A percentile compares a stretch with the other conserved stretches of the same genome.
Conservation (phyloP, 208 protist species). For the Trypanosoma theileri region DNA sequence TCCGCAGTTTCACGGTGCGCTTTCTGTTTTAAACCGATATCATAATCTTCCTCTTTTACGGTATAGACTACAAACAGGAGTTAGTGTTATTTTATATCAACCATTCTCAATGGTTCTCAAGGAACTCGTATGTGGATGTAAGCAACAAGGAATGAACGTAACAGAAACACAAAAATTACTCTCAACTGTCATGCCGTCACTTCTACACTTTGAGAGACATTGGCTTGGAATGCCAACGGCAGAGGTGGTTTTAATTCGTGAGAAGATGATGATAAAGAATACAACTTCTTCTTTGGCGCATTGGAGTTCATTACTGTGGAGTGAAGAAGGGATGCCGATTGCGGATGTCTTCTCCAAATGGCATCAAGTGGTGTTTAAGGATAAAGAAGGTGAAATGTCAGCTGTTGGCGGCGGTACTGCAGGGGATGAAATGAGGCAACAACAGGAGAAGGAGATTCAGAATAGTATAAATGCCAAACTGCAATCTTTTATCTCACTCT, state of each 20-base stretch:
- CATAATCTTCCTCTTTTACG: slow-evolving; percentile 61
- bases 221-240: slow-evolving; percentile 59
- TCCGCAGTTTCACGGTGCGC: slow-evolving; percentile 45
- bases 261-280: background rate
- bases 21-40: slow-evolving; percentile 59
- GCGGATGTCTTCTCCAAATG: slow-evolving; percentile 6
- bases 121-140: slow-evolving; percentile 5
- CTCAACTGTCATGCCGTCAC: slow-evolving; percentile 3
- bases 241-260: slow-evolving; percentile 15
- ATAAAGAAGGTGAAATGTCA: background rate
- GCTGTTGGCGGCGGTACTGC: background rate
- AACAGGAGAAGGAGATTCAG: background rate
- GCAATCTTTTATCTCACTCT: too few species aligned
- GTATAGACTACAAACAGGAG: slow-evolving; percentile 55
- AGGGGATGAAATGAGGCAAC: background rate
- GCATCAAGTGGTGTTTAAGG: background rate
- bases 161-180: slow-evolving; percentile 4
- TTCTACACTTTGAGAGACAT: slow-evolving; percentile 50
- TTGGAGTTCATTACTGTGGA: slow-evolving; percentile 10
- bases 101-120: slow-evolving; percentile 19
- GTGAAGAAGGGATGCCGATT: background rate
- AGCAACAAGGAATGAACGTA: background rate
- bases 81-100: slow-evolving; percentile 33
- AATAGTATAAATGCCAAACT: background rate
- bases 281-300: background rate